Base-by-base conservation (phyloP, 805 yeast genomes). In the Wickerhamiella spandovensis region DNA sequence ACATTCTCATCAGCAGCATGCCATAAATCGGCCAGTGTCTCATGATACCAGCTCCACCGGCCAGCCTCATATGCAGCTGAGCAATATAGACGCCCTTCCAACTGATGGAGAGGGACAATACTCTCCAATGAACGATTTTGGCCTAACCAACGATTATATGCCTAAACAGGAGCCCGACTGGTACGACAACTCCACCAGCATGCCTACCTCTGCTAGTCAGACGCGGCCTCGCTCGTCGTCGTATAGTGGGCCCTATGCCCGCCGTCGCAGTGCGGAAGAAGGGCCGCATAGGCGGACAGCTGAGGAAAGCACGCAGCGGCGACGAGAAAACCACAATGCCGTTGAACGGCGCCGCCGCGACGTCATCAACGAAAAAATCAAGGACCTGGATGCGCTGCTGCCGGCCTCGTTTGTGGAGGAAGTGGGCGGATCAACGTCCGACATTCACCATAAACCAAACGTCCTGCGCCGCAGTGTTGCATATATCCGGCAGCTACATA, bases 281-380 rank as follows among this genome's bases (percentile, higher is more conserved):
- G 15, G 15, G 9, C 39, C 39, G 7, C 39, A 17, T 15, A 18
- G 39, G 10, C 18, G 39, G 39, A 13, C 38, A 2, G 3, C 23
- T 7, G 35, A 24, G 30, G 46, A 44, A 17, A 24, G 24, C 23
- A 25, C 21, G 17, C 21, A 79, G 53, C 74, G 95, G 54, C 74
- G 95, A 54, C 70, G 95, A 53, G 95, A 88, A 62, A 81, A 87
- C 54, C 97, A 89, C 65, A 89, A 89, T 62, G 95, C 95, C 1
- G 97, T 89, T 4, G 97, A 89, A 65, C 75, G 96, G 59, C 74
- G 95, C 58, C 75, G 97, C 61, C 74, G 97, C 54, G 97, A 90
- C 64, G 72, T 86, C 58, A 89, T 89, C 61, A 88, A 89, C 63
- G 94, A 84, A 60, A 79, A 85, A 59, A 88, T 89, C 54, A 82